Evolutionary conservation across 2,329 filamentous ascomycete genomes (phyloP).

Genomic region (Fusarium coicis): DNA sequence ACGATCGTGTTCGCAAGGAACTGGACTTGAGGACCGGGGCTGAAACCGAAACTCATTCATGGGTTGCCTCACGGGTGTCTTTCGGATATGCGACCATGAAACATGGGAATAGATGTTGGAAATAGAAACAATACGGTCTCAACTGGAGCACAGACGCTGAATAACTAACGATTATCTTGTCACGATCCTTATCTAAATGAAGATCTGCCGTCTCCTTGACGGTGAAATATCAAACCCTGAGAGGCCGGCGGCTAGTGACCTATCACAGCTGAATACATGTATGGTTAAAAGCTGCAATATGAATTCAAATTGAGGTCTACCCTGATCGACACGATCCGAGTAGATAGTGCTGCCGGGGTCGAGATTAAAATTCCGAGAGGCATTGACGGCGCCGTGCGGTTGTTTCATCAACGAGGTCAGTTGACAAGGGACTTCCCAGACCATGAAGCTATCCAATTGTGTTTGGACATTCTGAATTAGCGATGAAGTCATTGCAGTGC

Average conservation of each 20-base stretch:
- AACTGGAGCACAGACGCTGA: background rate
- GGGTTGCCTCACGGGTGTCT: conserved; percentile 13
- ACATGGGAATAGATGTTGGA: conserved; percentile 2
- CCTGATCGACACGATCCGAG: conserved; percentile 26
- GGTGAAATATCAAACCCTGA: background rate
- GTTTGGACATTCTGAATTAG: background rate
- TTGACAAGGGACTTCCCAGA: background rate
- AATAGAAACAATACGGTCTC: conserved; percentile 2
- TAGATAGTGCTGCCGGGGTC: conserved; percentile 22
- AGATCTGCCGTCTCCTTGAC: conserved; percentile 16
- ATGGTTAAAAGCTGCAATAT: conserved; percentile 7
- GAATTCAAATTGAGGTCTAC: conserved; percentile 26
- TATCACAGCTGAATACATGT: conserved; percentile 1
- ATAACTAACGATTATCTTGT: background rate
- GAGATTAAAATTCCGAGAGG: conserved; percentile 13
- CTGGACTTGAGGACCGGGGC: background rate
- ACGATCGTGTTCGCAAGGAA: background rate
- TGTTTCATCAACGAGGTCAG: conserved; percentile 18
- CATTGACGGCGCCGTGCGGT: conserved; percentile 3
- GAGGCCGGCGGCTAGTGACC: background rate
- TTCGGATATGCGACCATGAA: conserved; percentile 11
- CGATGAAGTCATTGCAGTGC: conserved; percentile 22
- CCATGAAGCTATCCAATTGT: background rate
- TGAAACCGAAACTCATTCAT: background rate
- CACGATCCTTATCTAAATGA: conserved; percentile 26